Evolutionary conservation across 805 yeast species (phyloP).

Genomic region (Debaryomyces castellii): DNA sequence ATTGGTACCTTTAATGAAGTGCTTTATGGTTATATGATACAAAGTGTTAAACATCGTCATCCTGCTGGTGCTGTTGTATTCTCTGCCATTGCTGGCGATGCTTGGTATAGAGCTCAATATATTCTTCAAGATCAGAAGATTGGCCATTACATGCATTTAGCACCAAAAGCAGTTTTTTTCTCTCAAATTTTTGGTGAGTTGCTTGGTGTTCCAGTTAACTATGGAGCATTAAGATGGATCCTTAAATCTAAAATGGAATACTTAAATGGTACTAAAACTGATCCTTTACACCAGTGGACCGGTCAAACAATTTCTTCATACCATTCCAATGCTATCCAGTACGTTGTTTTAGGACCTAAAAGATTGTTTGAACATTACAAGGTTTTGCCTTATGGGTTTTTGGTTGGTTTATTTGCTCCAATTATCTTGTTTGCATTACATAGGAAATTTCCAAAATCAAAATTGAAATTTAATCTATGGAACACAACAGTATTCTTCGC

Average conservation of each 20-base stretch:
- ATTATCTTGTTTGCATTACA: conserved; percentile 28
- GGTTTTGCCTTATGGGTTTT: conserved; percentile 44
- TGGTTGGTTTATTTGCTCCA: conserved; percentile 41
- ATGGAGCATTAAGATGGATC: conserved; percentile 49
- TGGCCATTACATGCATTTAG: conserved; percentile 54
- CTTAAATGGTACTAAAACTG: conserved; percentile 31
- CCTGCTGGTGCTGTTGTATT: conserved; percentile 51
- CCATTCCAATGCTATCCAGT: conserved; percentile 51
- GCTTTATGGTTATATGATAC: conserved; percentile 46
- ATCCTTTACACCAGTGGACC: conserved; percentile 54
- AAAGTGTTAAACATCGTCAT: conserved; percentile 30
- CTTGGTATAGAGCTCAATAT: conserved; percentile 47
- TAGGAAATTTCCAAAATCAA: conserved; percentile 21
- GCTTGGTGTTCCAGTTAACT: conserved; percentile 54
- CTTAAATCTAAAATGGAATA: conserved; percentile 37
- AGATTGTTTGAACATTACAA: conserved; percentile 43
- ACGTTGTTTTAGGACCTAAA: conserved; percentile 51
- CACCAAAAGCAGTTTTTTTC: conserved; percentile 50
- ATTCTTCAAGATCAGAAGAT: conserved; percentile 23
- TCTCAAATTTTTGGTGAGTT: conserved; percentile 54
- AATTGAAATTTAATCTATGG: conserved; percentile 38
- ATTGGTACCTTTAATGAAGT: conserved; percentile 53
- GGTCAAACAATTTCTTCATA: conserved; percentile 42
- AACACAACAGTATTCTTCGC: conserved; percentile 41
- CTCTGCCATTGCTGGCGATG: conserved; percentile 54